A percentile compares a stretch with the other conserved stretches of the same genome.
Evolutionary conservation across 176 grass and related monocot genomes (phyloP).

Genomic region (Oryza coarctata): DNA sequence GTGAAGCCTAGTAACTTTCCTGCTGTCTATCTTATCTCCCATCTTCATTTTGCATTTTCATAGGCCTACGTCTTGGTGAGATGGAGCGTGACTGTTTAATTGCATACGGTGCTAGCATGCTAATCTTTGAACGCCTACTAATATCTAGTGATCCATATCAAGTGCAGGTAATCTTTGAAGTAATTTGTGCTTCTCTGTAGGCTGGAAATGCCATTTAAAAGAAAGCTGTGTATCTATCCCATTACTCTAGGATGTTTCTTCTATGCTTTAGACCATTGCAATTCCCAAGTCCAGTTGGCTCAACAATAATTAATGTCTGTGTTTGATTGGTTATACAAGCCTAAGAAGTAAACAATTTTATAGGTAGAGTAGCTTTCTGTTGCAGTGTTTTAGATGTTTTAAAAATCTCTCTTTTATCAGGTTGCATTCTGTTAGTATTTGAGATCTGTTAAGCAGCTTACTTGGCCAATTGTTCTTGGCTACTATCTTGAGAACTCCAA

Average conservation of each 20-base stretch:
- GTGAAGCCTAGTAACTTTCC: neutral
- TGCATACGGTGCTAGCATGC: constrained; percentile 94
- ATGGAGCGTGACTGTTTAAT: constrained; percentile 99
- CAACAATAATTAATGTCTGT: neutral
- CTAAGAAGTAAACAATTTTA: neutral
- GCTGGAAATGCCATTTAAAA: neutral
- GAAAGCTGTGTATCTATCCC: neutral
- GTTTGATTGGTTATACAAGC: neutral
- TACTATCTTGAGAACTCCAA: neutral
- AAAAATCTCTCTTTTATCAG: neutral
- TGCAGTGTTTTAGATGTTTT: neutral
- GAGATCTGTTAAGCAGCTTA: neutral
- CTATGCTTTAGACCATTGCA: neutral
- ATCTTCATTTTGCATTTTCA: constrained; percentile 4
- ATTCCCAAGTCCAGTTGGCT: neutral
- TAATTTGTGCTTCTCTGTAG: constrained; percentile 9
- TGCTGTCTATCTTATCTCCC: neutral
- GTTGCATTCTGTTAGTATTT: neutral
- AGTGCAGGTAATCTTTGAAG: constrained; percentile 69
- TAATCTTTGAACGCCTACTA: constrained; percentile 93
- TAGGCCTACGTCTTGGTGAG: constrained; percentile 89
- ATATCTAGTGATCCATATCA: constrained; percentile 97
- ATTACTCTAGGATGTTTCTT: too few relatives aligned
- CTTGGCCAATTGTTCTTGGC: neutral
- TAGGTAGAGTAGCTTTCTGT: neutral